A percentile compares a stretch with the other conserved stretches of the same genome.
phyloP scores from a whole-genome alignment of 1,139 yeast species.

The Suhomyces anneliseae region DNA sequence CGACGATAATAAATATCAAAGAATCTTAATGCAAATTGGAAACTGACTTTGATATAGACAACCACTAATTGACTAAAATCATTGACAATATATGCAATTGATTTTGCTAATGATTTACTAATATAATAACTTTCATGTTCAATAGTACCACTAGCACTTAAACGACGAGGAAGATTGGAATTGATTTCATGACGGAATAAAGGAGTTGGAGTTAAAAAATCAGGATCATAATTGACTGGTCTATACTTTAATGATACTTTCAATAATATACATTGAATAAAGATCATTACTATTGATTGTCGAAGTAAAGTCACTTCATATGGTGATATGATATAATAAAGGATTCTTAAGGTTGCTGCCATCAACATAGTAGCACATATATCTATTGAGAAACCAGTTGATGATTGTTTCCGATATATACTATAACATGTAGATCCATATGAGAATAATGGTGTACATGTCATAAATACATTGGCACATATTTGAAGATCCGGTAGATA shows the following conservation, averaged over 20 bases:
- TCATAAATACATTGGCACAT: conserved; percentile 47
- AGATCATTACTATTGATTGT: conserved; percentile 77
- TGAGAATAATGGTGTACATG: conserved; percentile 79
- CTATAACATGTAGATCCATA: conserved; percentile 80
- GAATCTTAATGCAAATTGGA: conserved; percentile 45
- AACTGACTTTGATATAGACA: conserved; percentile 15
- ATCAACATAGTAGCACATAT: conserved; percentile 89
- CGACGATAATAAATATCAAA: conserved; percentile 71
- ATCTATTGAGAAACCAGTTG: conserved; percentile 82
- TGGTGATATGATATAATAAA: conserved; percentile 76
- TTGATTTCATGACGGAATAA: conserved; percentile 30
- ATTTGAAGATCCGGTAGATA: conserved; percentile 47
- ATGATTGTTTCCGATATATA: conserved; percentile 60
- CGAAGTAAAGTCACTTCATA: conserved; percentile 73
- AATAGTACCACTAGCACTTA: conserved; percentile 10
- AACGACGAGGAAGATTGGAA: conserved; percentile 20
- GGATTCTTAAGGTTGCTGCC: conserved; percentile 70
- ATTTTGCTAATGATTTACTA: conserved; percentile 7
- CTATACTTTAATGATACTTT: conserved; percentile 64
- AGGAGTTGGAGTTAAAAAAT: conserved; percentile 36
- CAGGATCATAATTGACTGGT: conserved; percentile 43
- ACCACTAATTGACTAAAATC: conserved; percentile 22
- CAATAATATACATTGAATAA: conserved; percentile 65
- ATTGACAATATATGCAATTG: conserved; percentile 18
- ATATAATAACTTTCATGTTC: conserved; percentile 16